Base-by-base conservation (phyloP, 306 rosid genomes). In the Hippophae gyantsensis region DNA sequence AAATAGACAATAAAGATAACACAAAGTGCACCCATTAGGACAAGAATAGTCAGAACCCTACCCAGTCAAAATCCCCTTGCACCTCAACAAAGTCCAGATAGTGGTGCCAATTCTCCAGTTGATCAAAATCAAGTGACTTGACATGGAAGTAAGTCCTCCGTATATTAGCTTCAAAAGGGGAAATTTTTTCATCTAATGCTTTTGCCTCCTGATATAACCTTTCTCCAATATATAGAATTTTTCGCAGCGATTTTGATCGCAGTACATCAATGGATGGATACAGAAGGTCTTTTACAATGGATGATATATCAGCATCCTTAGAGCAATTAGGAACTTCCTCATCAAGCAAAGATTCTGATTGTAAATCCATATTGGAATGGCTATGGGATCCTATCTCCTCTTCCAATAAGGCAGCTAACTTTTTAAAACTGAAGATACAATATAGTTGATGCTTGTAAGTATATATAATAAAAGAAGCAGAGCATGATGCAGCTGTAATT, bases 51-150 rank as follows among this genome's bases (percentile, higher is more conserved):
- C 27, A 64, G 54, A 59, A 82, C 45, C 65, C 59, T 79, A 90
- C 97, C 97, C 92, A 87, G 69, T 87, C 96, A 75, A 90, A 90
- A 75, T 87, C 95, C 71, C 77, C 87, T 73, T 87, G 78, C 76
- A 64, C 80, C 83, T 87, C 97, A 72, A 81, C 72, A 69, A 82
- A 87, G 71, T 90, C 89, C 80, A 90, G 80, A 82, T 87, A 90
- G 60, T 56, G 64, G 67, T 90, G 97, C 97, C 97, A 90, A 74
- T 77, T 90, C 76, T 85, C 81, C 74, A 87, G 78, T 57, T 90
- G 92, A 72, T 57, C 65, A 38, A 56, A 62, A 81, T 83, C 83
- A 58, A 90, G 84, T 51, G 84, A 74, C 78, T 53, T 74, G 58
- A 83, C 89, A 74, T 84, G 89, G 74, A 90, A 90, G 84, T 79